These are phyloP conservation scores for Singerocomus rubriflavus DNA, from an alignment of 1,284 basidiomycete genomes.

Conservation along the genomic window DNA sequence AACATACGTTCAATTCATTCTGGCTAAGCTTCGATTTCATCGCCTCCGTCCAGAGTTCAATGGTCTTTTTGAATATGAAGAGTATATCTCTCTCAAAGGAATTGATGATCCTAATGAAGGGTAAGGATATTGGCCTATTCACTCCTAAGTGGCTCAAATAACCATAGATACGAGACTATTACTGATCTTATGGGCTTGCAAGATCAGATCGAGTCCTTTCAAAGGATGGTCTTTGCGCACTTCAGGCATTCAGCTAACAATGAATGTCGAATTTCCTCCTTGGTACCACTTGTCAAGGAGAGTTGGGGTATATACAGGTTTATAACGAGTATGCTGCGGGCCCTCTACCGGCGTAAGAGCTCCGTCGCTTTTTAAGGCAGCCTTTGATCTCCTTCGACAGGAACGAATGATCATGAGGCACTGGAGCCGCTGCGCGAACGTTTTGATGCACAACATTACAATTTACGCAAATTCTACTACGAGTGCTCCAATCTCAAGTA, in stretches of 20 bases:
- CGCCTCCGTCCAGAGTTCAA: constrained; percentile 93
- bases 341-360: constrained; percentile 84
- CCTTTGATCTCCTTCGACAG: constrained; percentile 40
- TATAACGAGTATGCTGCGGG: constrained; percentile 95
- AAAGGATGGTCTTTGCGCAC: constrained; percentile 92
- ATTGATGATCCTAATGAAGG: constrained; percentile 98
- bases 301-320: constrained; percentile 97
- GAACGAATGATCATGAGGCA: constrained; percentile 84
- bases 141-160: constrained; percentile 15
- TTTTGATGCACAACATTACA: constrained; percentile 86
- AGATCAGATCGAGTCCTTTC: constrained; percentile 96
- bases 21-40: constrained; percentile 95
- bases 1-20: constrained; percentile 91
- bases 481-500: constrained; percentile 98
- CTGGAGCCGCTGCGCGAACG: constrained; percentile 83
- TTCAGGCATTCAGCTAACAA: constrained; percentile 90
- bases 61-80: constrained; percentile 95
- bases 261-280: constrained; percentile 90
- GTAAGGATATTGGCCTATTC: constrained; percentile 43
- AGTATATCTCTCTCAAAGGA: constrained; percentile 92
- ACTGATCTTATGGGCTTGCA: constrained; percentile 93
- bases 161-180: constrained; percentile 87
- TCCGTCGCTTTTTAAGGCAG: background rate
- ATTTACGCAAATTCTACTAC: constrained; percentile 93
- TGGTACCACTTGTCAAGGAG: constrained; percentile 95